Evolutionary conservation across 805 yeast species (phyloP), one percentile per base, ranked within the genome.

Genomic region (Candida maesae): DNA sequence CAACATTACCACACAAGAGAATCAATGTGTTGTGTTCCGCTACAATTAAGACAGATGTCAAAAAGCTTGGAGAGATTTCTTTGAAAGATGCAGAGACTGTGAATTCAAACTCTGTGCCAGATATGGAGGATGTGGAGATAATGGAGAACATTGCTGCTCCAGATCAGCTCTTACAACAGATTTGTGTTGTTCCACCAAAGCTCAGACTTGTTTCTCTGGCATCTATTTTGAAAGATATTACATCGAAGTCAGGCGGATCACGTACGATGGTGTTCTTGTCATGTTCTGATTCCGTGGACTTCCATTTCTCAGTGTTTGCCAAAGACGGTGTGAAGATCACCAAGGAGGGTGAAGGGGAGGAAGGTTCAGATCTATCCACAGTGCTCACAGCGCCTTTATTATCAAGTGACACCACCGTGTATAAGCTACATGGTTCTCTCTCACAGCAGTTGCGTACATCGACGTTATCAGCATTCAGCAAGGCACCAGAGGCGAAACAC

Each of bases 211-310:
- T 91, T 1, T 74, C 96, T 0, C 63, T 93, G 33, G 78, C 84
- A 8, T 89, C 86, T 1, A 59, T 73, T 5, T 67, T 93, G 45
- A 78, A 74, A 55, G 66, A 70, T 14, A 63, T 81, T 5, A 64
- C 74, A 1, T 49, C 49, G 7, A 61, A 61, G 10, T 49, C 59
- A 4, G 51, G 43, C 17, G 63, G 69, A 1, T 59, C 76, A 2
- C 74, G 85, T 47, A 79, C 88, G 1, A 81, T 93, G 59, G 88
- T 93, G 0, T 93, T 93, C 61, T 74, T 90, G 49, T 84, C 96
- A 12, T 91, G 99, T 66, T 80, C 98, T 0, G 98, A 91, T 59
- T 84, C 96, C n/a, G 98, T 95, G 17, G 90, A 93, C 52, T 93
- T 85, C 67, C 96, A 93, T 64, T 88, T 79, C 61, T 74, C 78